Evolutionary conservation across 169 alveolate species (phyloP).

Genomic region (Cardiosporidium cionae): DNA sequence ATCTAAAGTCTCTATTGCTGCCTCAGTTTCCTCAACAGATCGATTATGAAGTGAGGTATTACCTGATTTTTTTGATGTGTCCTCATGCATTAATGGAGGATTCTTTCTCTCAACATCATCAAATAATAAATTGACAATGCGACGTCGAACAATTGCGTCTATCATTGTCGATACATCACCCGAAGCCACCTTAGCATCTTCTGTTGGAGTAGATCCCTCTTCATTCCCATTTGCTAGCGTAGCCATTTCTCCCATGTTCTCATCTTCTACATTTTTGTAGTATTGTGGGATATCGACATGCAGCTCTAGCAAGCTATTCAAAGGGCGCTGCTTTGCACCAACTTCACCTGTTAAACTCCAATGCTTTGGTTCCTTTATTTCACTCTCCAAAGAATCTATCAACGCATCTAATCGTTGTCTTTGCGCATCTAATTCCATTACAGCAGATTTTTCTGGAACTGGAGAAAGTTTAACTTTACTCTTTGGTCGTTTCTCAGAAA

Average conservation of each 20-base stretch:
- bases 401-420: not conserved
- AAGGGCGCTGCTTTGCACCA: not conserved
- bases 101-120: constrained; percentile 4
- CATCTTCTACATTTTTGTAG: not conserved
- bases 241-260: constrained; percentile 7
- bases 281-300: constrained; percentile 9
- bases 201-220: constrained; percentile 1
- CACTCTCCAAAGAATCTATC: constrained; percentile 1
- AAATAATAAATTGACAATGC: not conserved
- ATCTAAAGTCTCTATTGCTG: not conserved
- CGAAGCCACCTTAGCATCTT: constrained; percentile 43
- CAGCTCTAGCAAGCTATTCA: constrained; percentile 12
- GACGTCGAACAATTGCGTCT: not conserved
- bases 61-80: too few relatives aligned
- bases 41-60: too few relatives aligned
- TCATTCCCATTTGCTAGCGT: constrained; percentile 5
- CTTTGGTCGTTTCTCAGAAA: not conserved
- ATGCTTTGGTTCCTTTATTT: not conserved
- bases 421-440: not conserved
- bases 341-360: constrained; percentile 19
- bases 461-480: not conserved
- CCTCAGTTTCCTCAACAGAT: too few relatives aligned
- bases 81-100: not conserved
- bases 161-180: not conserved
- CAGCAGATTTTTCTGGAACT: not conserved